Conservation (phyloP, 2,329 filamentous ascomycete species). For the Ophiocordyceps camponoti-leonardi region DNA sequence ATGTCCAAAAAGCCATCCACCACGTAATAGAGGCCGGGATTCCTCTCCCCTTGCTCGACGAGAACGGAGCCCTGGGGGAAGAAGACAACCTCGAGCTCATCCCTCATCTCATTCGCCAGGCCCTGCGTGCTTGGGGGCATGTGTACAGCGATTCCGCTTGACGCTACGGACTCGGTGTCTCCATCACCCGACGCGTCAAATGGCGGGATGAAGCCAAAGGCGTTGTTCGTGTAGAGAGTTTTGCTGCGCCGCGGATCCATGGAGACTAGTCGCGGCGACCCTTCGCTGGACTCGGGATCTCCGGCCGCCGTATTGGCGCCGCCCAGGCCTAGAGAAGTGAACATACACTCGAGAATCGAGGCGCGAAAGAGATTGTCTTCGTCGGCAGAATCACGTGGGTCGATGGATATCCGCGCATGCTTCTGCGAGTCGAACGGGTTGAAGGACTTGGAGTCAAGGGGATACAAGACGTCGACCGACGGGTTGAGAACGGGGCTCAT, state of each 20-base stretch:
- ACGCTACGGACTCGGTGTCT: slow-evolving; percentile 74
- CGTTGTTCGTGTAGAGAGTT: slow-evolving; percentile 52
- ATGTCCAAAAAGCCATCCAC: slow-evolving; percentile 95
- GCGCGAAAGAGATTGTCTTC: slow-evolving; percentile 81
- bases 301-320: slow-evolving; percentile 46
- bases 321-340: slow-evolving; percentile 77
- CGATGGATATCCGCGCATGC: slow-evolving; percentile 31
- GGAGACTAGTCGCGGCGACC: slow-evolving; percentile 68
- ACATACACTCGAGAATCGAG: slow-evolving; percentile 87
- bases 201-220: slow-evolving; percentile 80
- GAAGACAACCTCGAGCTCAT: slow-evolving; percentile 93
- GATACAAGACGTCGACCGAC: slow-evolving; percentile 22
- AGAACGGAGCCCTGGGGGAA: slow-evolving; percentile 90
- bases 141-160: slow-evolving; percentile 43
- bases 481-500: slow-evolving; percentile 5
- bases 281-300: slow-evolving; percentile 61
- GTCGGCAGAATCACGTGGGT: slow-evolving; percentile 66
- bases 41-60: slow-evolving; percentile 93
- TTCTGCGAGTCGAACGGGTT: slow-evolving; percentile 39
- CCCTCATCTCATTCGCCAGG: slow-evolving; percentile 63
- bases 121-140: slow-evolving; percentile 47
- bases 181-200: slow-evolving; percentile 61
- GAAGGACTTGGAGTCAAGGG: slow-evolving; percentile 31
- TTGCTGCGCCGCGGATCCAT: slow-evolving; percentile 71
- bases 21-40: slow-evolving; percentile 91